Base-by-base conservation (phyloP, 768 basidiomycete species). In the Russula abietina region DNA sequence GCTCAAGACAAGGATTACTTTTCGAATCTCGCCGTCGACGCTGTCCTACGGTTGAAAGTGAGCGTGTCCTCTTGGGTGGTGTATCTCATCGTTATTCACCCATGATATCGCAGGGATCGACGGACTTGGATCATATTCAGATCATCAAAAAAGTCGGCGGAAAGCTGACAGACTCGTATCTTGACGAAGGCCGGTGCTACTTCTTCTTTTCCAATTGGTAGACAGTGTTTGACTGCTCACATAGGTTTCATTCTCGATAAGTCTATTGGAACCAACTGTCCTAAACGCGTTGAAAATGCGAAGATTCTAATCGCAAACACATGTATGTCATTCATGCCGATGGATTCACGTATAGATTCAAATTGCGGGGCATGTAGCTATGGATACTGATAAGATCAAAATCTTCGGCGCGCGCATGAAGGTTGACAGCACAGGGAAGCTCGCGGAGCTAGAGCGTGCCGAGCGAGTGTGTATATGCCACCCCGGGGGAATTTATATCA, bases 341-440 rank as follows among this genome's bases (percentile, higher is more conserved):
- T 12, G 53, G 61, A 7, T 60, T 55, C 10, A 62, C 5, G 45
- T 48, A 26, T 52, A 30, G 55, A 39, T 22, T 28, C 57, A 57
- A 33, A 62, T 38, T 38, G 22, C 59, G 24, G 65, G 48, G n/a
- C 38, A 28, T 38, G 46, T 67, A 95, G 94, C 97, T 3, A 98
- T 98, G 97, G 97, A 99, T 76, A 99, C 97, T 30, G 97, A 99
- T 77, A 99, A 99, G 75, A 97, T 98, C 80, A 99, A 99, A 77
- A 89, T 99, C 64, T 99, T 99, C 65, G 97, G 97, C 48, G 96
- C 97, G 0, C 83, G 93, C 41, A 87, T 98, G 65, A 93, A 94
- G 76, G 97, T 98, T 7, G 96, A 98, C 70, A 82, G 91, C 51
- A 96, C 97, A 3, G 91, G 95, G 57, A 98, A 99, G 77, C 84